phyloP scores from a whole-genome alignment of 495 filamentous ascomycete species.

The Penicillium verhagenii region DNA sequence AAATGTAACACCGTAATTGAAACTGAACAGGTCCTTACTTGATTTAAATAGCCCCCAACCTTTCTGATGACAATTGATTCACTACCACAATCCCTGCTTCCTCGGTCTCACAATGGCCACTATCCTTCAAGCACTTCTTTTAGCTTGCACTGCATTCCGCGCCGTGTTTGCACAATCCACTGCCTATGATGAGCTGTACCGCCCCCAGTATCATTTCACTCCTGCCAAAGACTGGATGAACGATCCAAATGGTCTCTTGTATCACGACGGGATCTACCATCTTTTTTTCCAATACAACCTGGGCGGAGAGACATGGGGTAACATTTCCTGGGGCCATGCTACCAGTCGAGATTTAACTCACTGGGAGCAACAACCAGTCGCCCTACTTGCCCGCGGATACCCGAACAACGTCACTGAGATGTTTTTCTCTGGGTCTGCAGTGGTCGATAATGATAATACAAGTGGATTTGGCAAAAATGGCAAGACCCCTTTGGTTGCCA shows the following conservation, averaged over 20 bases:
- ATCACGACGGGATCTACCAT: slow-evolving; percentile 35
- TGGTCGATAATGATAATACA: slow-evolving; percentile 55
- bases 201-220: slow-evolving; percentile 53
- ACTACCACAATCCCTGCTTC: no score
- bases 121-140: no score
- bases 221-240: slow-evolving; percentile 56
- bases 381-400: slow-evolving; percentile 39
- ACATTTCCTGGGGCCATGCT: slow-evolving; percentile 45
- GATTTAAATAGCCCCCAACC: no score
- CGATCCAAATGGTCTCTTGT: slow-evolving; percentile 58
- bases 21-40: no score
- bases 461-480: slow-evolving; percentile 55
- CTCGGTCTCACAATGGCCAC: no score
- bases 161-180: no score
- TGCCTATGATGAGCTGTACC: slow-evolving; percentile 43
- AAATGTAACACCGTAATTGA: no score
- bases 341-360: slow-evolving; percentile 39
- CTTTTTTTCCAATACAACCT: slow-evolving; percentile 46
- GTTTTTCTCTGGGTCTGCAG: slow-evolving; percentile 53
- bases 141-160: no score
- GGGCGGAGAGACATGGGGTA: slow-evolving; percentile 29
- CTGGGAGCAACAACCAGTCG: slow-evolving; percentile 39
- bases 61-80: no score
- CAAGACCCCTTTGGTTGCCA: slow-evolving; percentile 51
- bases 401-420: slow-evolving; percentile 45